Evolutionary conservation across 257 asterid genomes (phyloP), one percentile per base, ranked within the genome.

Genomic region (Orobanche coerulescens): DNA sequence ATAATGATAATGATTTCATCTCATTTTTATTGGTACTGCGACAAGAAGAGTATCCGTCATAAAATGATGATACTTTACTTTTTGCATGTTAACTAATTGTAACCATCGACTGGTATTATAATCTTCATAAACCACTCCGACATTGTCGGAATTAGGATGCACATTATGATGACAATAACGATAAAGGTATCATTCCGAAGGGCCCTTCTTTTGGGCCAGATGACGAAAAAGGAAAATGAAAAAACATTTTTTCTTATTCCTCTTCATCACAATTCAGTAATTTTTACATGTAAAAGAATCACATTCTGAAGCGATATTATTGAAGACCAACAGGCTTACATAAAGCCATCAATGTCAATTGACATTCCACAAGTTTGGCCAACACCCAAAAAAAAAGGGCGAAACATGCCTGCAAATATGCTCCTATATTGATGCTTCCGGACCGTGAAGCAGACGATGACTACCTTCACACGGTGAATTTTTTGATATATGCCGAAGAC

Each of bases 201-300:
- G n/a, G n/a, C n/a, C n/a, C n/a, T n/a, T n/a, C n/a, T n/a, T n/a
- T n/a, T n/a, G n/a, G n/a, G n/a, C n/a, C n/a, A n/a, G n/a, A n/a
- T n/a, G n/a, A n/a, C n/a, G n/a, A n/a, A 30, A 30, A 30, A 7
- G 36, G 36, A 30, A 30, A 30, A 30, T 30, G 5, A 6, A 5
- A 14, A 24, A 9, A 15, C 7, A 4, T 6, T 39, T 53, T 52
- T 52, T 65, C 46, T 57, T 67, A 67, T 67, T 67, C 46, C 37
- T 48, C 40, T 60, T 42, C 40, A 40, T 40, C 50, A 39, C 24
- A 24, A 40, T 39, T 40, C 37, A 1, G 2, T 36, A n/a, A n/a
- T n/a, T n/a, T 13, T 58, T 30, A 24, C 26, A 30, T 10, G 8
- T 34, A 14, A 28, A 48, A 42, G 56, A 46, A 31, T 34, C 58